Evolutionary conservation across 169 alveolate species (phyloP), one percentile per base, ranked within the genome.

Genomic region (Plasmodium relictum): DNA sequence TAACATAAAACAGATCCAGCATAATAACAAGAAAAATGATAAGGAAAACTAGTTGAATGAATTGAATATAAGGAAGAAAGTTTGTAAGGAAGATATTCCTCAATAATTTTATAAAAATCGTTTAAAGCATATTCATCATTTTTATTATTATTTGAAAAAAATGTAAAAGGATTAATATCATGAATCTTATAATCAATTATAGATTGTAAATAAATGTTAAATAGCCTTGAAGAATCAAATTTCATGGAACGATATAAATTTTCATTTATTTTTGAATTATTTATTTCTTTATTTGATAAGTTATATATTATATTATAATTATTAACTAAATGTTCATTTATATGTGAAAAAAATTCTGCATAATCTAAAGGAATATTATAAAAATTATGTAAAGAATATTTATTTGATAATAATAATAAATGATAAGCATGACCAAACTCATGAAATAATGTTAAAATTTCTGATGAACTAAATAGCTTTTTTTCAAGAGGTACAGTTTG

Each of bases 401-500:
- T 83, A 48, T 31, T 52, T 18, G 91, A 83, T 14, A 83, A 56
- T 54, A 83, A 58, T 56, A 83, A 69, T 44, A 83, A 69, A 83
- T 83, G 91, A 69, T 83, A 83, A 0, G 91, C 91, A 68, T 83
- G 91, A 0, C 91, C 91, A 58, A 83, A 83, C 56, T 83, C 91
- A 45, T 83, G 91, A 83, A 83, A 83, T 42, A 83, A 44, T 26
- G 86, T 83, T 68, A 68, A 6, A 14, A 83, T 58, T 83, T 83
- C 91, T 3, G 91, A 83, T 3, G 41, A 14, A 69, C 91, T 83
- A 62, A 83, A 83, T 10, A 83, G 48, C 16, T 83, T 83, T 10
- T 83, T 70, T 45, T 83, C 73, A 39, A 83, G 68, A 8, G 91
- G 91, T 10, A 83, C 31, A 0, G 86, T 83, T 12, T 73, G 59